Base-by-base conservation (phyloP, 1,139 yeast species). In the Scheffersomyces stambukii region DNA sequence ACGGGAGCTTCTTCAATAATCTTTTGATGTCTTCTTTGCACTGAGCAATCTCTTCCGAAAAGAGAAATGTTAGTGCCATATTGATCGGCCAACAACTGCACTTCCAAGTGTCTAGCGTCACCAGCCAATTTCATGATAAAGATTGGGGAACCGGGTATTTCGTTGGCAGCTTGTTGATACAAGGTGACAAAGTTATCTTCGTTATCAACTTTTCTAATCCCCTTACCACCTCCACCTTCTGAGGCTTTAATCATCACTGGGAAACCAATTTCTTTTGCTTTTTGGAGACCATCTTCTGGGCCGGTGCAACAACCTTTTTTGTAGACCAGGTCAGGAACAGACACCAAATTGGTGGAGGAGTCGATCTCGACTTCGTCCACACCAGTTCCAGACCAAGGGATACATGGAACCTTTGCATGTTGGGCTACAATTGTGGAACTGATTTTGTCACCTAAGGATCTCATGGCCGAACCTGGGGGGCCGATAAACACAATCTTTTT, bases 181-280 rank as follows among this genome's bases (percentile, higher is more conserved):
- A 82, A 64, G 21, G 81, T 46, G 22, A 69, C 49, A 43, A 88
- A 88, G 46, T 83, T 80, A 38, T 76, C 77, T 57, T 81, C 94
- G 37, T 69, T 56, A 32, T 83, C 94, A 42, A 84, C 96, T 59
- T 85, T 85, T 71, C 96, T 80, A 54, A 88, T 88, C 74, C 96
- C 96, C 64, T 88, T 88, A 72, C 96, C 96, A 69, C 96, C 96
- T 64, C 96, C 96, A 70, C 96, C 96, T 78, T 88, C 96, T 37
- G 95, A 85, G 23, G 96, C 96, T 59, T 88, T 88, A 48, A 88
- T 77, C 96, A 88, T 88, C 30, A 88, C 93, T 24, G 96, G 96
- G 70, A 88, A 88, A 2, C 98, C 97, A 48, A 91, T 89, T 50
- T 73, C 58, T 47, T 68, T 75, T 35, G 97, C 97, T 56, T 82